Evolutionary conservation across 768 basidiomycete genomes (phyloP), one percentile per base, ranked within the genome.

Genomic region (Tulasnella sp.): DNA sequence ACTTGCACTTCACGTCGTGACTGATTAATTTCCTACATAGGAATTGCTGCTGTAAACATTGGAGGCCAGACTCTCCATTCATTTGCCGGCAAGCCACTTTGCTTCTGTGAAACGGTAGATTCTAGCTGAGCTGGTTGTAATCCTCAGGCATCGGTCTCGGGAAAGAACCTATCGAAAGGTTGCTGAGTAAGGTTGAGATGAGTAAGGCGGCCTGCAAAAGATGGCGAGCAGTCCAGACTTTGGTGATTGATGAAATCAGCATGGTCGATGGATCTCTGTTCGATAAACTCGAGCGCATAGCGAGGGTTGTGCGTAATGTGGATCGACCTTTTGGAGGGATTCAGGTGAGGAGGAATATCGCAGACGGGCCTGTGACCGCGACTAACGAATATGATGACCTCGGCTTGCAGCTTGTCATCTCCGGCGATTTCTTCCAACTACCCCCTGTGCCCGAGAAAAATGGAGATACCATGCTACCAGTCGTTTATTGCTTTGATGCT

Each of bases 71-170:
- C 77, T 12, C 14, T 77, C 45, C 77, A 77, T 77, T 77, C 77
- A 52, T 49, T 64, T 29, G 38, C 67, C n/a, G 75, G 79, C 68
- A 37, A 42, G 78, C 36, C 9, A 52, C 64, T 70, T 72, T 76
- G 77, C 25, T 17, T 22, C 40, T 72, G 14, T 8, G 37, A 17
- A 34, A 40, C 29, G 3, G 29, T 49, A 31, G 19, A 6, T 39
- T 7, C 49, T 49, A 19, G 22, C 19, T 49, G 2, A 40, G 34
- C 37, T 39, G 34, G 40, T 11, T 45, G 15, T 19, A 9, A 25
- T 38, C 34, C 77, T 83, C 91, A 0, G 93, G 94, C 0, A 89
- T 94, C 71, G 91, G 91, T 0, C 83, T 96, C 14, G 94, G 91
- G 5, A 83, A 87, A 37, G 90, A 91, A 64, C 76, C 83, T 17